Percentiles rank a stretch among this genome's conserved stretches.
Conservation (phyloP, 805 yeast genomes). For the Zygotorulaspora chibaensis region DNA sequence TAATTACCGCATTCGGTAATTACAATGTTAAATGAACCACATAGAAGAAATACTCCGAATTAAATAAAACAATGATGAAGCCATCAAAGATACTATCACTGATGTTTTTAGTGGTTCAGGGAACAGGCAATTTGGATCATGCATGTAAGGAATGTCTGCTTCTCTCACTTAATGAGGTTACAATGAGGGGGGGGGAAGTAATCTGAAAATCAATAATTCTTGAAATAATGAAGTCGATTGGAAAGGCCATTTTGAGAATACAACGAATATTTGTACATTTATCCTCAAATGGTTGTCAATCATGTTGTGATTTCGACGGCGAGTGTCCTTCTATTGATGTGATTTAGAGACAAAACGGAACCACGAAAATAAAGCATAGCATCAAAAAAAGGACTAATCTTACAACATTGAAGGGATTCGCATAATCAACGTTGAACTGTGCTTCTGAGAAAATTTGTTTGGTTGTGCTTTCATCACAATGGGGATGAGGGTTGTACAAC, state of each 20-base stretch:
- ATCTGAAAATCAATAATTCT: too few relatives aligned
- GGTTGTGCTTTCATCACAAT: neutral
- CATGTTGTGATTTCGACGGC: neutral
- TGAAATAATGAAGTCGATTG: neutral
- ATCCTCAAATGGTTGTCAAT: neutral
- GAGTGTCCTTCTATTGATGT: neutral
- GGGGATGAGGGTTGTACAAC: neutral
- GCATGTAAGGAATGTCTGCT: neutral
- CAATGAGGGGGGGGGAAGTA: too few relatives aligned
- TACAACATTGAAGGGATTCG: conserved; percentile 22
- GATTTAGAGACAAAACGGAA: conserved; percentile 11
- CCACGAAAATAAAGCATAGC: conserved; percentile 9
- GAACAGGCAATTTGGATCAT: neutral
- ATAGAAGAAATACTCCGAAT: neutral
- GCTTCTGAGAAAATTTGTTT: conserved; percentile 15
- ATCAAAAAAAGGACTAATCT: conserved; percentile 16
- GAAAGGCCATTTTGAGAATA: neutral
- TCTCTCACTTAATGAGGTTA: neutral
- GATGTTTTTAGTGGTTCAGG: neutral
- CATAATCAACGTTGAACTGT: conserved; percentile 22
- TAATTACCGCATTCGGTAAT: conserved; percentile 21
- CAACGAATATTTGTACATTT: too few relatives aligned
- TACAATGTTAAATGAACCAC: conserved; percentile 3
- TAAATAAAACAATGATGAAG: neutral
- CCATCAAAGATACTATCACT: neutral